Percentiles rank a stretch among this genome's conserved stretches.
Conservation (phyloP, 2,329 filamentous ascomycete genomes). For the Alternaria consortialis region DNA sequence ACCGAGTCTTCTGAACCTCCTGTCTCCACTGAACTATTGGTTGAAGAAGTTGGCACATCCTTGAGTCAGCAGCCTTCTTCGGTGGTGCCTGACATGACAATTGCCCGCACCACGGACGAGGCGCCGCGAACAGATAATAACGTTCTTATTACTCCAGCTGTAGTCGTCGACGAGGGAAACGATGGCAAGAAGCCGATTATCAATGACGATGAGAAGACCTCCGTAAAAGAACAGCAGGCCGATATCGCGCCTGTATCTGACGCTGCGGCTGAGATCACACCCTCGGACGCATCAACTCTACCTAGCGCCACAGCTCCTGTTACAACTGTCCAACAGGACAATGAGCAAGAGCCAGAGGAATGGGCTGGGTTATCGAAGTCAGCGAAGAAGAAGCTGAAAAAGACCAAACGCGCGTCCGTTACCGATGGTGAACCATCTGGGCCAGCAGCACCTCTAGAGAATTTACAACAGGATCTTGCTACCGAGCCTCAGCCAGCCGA, state of each 20-base stretch:
- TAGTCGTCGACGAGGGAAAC: not conserved
- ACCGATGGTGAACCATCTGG: slow-evolving; percentile 22
- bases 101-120: not conserved
- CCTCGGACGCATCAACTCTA: not conserved
- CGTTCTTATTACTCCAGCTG: not conserved
- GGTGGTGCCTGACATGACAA: not conserved
- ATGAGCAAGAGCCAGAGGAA: slow-evolving; percentile 18
- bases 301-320: not conserved
- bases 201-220: not conserved
- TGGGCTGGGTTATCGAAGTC: slow-evolving; percentile 34
- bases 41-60: not conserved
- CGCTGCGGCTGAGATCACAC: not conserved
- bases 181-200: not conserved
- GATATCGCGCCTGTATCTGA: not conserved
- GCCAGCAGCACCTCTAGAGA: slow-evolving; percentile 21
- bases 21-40: not conserved
- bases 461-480: slow-evolving; percentile 6
- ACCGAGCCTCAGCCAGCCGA: slow-evolving; percentile 5
- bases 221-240: not conserved
- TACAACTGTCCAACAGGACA: slow-evolving; percentile 3
- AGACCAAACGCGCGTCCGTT: slow-evolving; percentile 34
- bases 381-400: slow-evolving; percentile 43
- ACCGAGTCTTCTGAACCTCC: slow-evolving; percentile 4
- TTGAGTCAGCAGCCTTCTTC: not conserved
- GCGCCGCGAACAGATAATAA: not conserved